These are phyloP conservation scores for Ceratobasidium sp. DNA, from an alignment of 1,284 basidiomycete species.

Conservation along the genomic window DNA sequence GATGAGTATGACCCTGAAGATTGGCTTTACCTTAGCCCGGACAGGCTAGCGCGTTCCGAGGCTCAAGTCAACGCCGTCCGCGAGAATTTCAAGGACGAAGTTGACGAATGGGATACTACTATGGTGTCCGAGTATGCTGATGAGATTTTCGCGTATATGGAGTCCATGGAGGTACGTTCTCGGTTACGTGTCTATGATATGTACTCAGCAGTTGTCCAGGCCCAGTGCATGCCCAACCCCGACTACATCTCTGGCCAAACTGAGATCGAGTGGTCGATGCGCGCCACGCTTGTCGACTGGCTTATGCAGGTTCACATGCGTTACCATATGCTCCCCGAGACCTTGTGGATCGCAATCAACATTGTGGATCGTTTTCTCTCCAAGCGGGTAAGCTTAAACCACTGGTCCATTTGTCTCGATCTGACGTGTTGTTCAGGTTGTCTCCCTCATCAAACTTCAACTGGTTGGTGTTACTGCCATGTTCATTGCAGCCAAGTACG, in stretches of 20 bases:
- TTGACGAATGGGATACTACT: slow-evolving; percentile 88
- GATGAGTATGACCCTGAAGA: slow-evolving; percentile 45
- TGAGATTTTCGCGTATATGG: slow-evolving; percentile 98
- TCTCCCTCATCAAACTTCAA: slow-evolving; percentile 67
- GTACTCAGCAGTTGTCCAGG: slow-evolving; percentile 56
- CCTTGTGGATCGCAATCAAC: slow-evolving; percentile 72
- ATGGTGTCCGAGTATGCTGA: slow-evolving; percentile 99
- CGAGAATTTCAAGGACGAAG: slow-evolving; percentile 75
- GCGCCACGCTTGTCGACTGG: slow-evolving; percentile 58
- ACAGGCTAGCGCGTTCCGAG: slow-evolving; percentile 54
- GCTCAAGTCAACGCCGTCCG: slow-evolving; percentile 71
- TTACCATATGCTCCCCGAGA: slow-evolving; percentile 71
- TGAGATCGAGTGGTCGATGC: slow-evolving; percentile 89
- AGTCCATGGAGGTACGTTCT: slow-evolving; percentile 76
- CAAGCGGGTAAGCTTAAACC: slow-evolving; percentile 58
- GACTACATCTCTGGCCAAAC: slow-evolving; percentile 95
- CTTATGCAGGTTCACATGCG: slow-evolving; percentile 65
- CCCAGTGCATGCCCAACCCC: slow-evolving; percentile 87
- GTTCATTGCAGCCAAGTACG: slow-evolving; percentile 71
- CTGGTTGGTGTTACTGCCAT: slow-evolving; percentile 69
- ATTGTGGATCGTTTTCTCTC: slow-evolving; percentile 69
- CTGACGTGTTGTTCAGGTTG: slow-evolving; percentile 58
- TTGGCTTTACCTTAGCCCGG: slow-evolving; percentile 45
- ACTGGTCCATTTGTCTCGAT: slow-evolving; percentile 51
- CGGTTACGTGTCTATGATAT: slow-evolving; percentile 31